These are phyloP conservation scores for Solanum rostratum DNA, from an alignment of 257 asterid genomes.

Conservation along the genomic window DNA sequence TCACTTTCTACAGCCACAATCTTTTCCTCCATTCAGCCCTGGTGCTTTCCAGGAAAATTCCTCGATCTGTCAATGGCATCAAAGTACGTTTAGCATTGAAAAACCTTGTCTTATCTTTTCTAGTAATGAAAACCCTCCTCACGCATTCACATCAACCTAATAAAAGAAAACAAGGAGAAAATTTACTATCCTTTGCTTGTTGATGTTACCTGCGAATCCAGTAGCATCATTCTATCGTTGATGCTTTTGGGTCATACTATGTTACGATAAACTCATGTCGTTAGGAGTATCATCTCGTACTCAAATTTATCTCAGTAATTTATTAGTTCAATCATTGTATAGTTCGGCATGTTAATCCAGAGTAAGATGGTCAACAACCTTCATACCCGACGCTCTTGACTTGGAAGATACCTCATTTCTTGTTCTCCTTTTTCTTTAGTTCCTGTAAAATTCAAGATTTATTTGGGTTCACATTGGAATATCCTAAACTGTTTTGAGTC, in stretches of 20 bases:
- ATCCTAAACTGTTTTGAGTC: neutral
- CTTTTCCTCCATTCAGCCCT: constrained; percentile 95
- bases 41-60: constrained; percentile 91
- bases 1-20: constrained; percentile 58
- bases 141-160: neutral
- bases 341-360: neutral
- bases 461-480: neutral
- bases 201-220: neutral
- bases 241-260: neutral
- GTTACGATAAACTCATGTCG: neutral
- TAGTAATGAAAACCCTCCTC: neutral
- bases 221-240: neutral
- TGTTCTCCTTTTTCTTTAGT: neutral
- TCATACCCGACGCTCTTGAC: neutral
- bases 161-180: neutral
- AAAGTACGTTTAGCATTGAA: constrained; percentile 27
- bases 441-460: neutral
- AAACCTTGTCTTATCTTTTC: neutral
- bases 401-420: neutral
- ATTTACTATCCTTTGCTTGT: neutral
- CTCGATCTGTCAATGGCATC: constrained; percentile 68
- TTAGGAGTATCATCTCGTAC: neutral
- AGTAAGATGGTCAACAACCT: neutral
- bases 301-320: neutral
- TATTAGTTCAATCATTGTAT: neutral